Conservation (phyloP, 1,284 basidiomycete genomes). For the Tylopilus sp. region DNA sequence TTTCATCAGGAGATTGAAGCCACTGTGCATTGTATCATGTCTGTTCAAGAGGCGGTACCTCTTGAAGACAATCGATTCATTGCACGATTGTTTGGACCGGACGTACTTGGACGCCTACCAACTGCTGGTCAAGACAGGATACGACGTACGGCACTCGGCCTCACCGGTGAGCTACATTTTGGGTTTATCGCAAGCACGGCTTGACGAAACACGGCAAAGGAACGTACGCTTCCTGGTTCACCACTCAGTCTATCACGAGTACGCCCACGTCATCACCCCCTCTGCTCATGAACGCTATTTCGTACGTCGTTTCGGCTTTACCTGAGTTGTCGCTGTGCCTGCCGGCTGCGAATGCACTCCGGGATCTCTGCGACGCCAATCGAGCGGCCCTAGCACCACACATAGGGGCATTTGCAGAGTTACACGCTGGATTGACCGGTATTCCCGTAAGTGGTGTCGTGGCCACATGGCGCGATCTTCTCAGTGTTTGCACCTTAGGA, state of each 20-base stretch:
- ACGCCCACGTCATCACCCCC: constrained; percentile 32
- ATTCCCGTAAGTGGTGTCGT: constrained; percentile 57
- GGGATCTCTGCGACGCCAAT: constrained; percentile 85
- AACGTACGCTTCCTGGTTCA: constrained; percentile 84
- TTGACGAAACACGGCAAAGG: constrained; percentile 42
- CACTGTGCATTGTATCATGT: constrained; percentile 78
- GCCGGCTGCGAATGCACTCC: constrained; percentile 74
- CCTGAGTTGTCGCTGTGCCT: constrained; percentile 63
- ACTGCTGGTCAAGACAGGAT: constrained; percentile 61
- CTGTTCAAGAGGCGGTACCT: constrained; percentile 82
- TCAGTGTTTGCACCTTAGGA: constrained; percentile 45
- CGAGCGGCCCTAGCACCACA: constrained; percentile 74
- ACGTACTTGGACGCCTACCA: constrained; percentile 65
- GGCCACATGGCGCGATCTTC: not conserved
- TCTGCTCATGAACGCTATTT: constrained; percentile 38
- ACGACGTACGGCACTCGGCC: constrained; percentile 64
- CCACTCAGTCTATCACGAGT: constrained; percentile 44
- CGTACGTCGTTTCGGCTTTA: constrained; percentile 71
- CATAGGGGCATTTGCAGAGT: constrained; percentile 76
- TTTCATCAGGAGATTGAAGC: constrained; percentile 74
- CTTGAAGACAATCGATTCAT: constrained; percentile 66
- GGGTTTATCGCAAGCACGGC: not conserved
- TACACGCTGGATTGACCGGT: constrained; percentile 70
- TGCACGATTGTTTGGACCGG: constrained; percentile 63
- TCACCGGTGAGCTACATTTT: constrained; percentile 56